Evolutionary conservation across 805 yeast species (phyloP), one percentile per base, ranked within the genome.

Genomic region (Metschnikowia shivogae): DNA sequence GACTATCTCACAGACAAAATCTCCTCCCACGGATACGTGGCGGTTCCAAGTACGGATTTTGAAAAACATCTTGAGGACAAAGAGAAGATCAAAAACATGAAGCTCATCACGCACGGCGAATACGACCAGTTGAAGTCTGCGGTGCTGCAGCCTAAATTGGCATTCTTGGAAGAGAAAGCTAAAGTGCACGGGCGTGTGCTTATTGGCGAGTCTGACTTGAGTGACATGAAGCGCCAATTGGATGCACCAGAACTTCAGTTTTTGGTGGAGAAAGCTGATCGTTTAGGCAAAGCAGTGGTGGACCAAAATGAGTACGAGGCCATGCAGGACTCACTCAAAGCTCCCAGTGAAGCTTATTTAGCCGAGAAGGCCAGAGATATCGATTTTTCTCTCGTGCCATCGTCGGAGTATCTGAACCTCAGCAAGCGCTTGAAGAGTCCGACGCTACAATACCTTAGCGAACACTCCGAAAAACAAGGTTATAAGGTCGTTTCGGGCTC

Each of bases 31-130:
- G 57, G 57, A 5, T 52, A 34, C 28, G 54, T 54, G n/a, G 55
- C 56, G 4, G 50, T 54, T 6, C 55, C 58, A 8, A 47, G 49
- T n/a, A 49, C 36, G 35, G 56, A 54, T 10, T 54, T 54, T 34
- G 47, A 47, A 41, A 30, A 36, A 37, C 64, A 60, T 34, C 48
- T 76, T 17, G 58, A 57, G 30, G 63, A 62, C 26, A 62, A 52
- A 24, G 55, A 54, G 39, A 47, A 61, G 41, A 71, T 75, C 2
- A 53, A 49, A 4, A 49, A 53, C 26, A 49, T 57, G 60, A 50
- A 49, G 42, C 52, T 61, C 19, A 45, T 62, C 1, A 46, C 52
- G 3, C 47, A 49, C 27, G 55, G 48, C 22, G 59, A 55, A 29
- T 56, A 51, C 36, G 50, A 52, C 6, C 42, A 42, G 14, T 52